Percentiles rank a stretch among this genome's conserved stretches.
phyloP scores from a whole-genome alignment of 2,329 filamentous ascomycete genomes.

The Fusarium sp. region DNA sequence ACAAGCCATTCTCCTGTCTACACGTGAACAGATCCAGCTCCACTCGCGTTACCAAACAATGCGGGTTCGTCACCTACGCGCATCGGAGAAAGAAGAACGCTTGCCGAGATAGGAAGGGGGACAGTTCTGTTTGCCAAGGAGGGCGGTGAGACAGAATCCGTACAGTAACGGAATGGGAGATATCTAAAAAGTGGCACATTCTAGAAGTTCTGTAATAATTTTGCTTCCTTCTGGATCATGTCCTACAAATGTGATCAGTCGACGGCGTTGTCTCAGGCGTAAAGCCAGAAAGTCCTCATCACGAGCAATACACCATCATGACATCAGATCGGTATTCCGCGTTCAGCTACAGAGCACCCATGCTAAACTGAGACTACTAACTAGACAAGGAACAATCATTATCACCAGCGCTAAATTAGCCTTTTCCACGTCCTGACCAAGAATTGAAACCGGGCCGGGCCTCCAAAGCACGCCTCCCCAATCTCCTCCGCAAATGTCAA shows the following conservation, averaged over 20 bases:
- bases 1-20: slow-evolving; percentile 3
- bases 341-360: neutral
- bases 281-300: neutral
- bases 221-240: neutral
- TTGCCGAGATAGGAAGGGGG: neutral
- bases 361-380: neutral
- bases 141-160: slow-evolving; percentile 1
- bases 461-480: neutral
- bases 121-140: neutral
- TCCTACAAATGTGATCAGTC: neutral
- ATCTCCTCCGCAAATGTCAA: neutral
- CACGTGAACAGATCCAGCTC: neutral
- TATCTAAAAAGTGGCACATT: neutral
- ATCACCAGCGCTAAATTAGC: neutral
- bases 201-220: slow-evolving; percentile 1
- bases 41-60: neutral
- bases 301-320: neutral
- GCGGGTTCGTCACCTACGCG: neutral
- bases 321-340: neutral
- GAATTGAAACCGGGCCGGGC: slow-evolving; percentile 6
- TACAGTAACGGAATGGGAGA: neutral
- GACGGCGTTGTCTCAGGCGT: neutral
- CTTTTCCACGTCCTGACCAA: neutral
- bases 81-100: neutral
- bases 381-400: neutral